Percentiles rank a stretch among this genome's conserved stretches.
Evolutionary conservation across 345 rosid species (phyloP).

Genomic region (Eucalyptus camaldulensis): DNA sequence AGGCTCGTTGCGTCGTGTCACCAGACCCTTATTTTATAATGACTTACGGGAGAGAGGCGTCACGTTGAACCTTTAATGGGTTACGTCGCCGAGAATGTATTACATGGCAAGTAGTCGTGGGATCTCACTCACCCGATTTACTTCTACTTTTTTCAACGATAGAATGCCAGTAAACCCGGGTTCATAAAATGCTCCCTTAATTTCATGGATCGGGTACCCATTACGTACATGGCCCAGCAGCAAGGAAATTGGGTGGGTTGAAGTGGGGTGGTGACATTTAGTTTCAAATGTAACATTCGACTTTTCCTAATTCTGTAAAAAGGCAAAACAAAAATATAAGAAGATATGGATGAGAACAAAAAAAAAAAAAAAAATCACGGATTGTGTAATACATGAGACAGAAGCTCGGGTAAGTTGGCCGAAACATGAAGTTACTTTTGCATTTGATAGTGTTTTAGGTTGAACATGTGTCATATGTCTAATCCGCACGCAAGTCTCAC

Average conservation of each 20-base stretch:
- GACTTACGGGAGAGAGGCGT: background rate
- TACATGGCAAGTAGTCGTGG: background rate
- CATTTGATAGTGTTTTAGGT: background rate
- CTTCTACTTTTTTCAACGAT: background rate
- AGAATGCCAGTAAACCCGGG: background rate
- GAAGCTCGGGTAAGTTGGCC: background rate
- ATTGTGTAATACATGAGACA: background rate
- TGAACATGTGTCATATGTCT: background rate
- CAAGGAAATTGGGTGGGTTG: background rate
- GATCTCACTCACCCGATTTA: background rate
- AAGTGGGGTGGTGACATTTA: accelerated
- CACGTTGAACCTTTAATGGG: background rate
- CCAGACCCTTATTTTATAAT: background rate
- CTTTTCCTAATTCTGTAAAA: background rate
- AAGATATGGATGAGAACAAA: background rate
- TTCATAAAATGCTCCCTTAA: background rate
- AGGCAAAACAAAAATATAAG: background rate
- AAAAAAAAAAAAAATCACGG: background rate
- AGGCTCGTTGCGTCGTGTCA: background rate
- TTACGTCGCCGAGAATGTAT: background rate
- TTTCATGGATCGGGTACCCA: background rate
- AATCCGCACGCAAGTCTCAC: background rate
- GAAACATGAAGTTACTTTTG: background rate
- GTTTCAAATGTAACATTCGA: background rate
- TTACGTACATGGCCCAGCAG: background rate